Evolutionary conservation across 257 asterid genomes (phyloP), one percentile per base, ranked within the genome.

Genomic region (Nicotiana knightiana): DNA sequence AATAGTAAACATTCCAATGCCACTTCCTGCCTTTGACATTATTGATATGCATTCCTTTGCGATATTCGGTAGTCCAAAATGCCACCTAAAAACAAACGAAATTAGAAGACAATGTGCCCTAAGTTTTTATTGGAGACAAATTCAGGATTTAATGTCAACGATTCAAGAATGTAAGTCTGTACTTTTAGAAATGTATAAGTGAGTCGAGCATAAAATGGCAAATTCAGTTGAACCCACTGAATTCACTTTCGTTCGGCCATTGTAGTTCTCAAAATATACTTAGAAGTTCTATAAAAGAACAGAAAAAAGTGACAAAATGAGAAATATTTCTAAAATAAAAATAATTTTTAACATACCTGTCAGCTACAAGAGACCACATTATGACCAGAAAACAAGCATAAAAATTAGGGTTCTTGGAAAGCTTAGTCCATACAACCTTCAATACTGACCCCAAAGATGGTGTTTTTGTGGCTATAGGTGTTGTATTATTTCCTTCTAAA

Each of bases 21-120:
- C 95, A 59, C 90, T 85, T 35, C 98, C 98, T 9, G 93, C 98
- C 80, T 78, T 95, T 48, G 95, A 90, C 95, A 95, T 89, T 33
- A 95, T 90, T 79, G 86, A 37, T 39, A 93, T 87, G 11, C 94
- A 93, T 48, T 94, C 98, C 71, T 91, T 90, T 75, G 90, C 81
- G 48, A 92, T 86, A 83, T 80, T 63, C 0, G 97, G 97, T 95
- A 93, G 87, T 39, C 84, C 81, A 12, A 93, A 66, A 82, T 89
- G 65, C 97, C 97, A 95, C 90, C 98, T 93, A 35, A 68, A 80
- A 24, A 64, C 13, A 10, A 26, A 9, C 8, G 37, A 21, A 26
- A 64, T 64, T 62, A 62, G 30, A 18, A 4, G 26, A 64, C 4
- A 32, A 54, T 28, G 30, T 21, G 24, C 6, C 8, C 15, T 39